Evolutionary conservation across 768 basidiomycete species (phyloP).

Genomic region (Mycena maculata): DNA sequence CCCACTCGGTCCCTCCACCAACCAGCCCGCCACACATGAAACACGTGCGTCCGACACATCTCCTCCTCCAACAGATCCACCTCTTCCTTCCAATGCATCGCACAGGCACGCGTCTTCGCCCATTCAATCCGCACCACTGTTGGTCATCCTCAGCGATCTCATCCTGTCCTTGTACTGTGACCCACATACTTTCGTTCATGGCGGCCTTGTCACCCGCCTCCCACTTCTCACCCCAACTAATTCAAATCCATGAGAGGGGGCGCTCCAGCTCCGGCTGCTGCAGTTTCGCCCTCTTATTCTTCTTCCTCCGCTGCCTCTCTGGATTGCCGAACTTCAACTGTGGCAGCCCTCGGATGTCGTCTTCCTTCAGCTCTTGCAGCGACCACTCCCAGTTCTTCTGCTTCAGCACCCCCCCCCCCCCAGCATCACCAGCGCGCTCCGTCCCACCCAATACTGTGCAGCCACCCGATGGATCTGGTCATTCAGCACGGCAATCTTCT

Average conservation of each 20-base stretch:
- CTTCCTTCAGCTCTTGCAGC: slow-evolving; percentile 2
- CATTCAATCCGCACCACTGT: slow-evolving; percentile 27
- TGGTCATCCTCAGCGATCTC: background rate
- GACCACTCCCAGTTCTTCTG: background rate
- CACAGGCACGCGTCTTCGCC: slow-evolving; percentile 7
- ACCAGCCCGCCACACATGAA: slow-evolving; percentile 15
- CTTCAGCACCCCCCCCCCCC: background rate
- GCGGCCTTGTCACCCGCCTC: background rate
- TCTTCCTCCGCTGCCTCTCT: background rate
- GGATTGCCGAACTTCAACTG: background rate
- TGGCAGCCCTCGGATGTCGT: slow-evolving; percentile 1
- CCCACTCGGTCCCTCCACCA: slow-evolving; percentile 21
- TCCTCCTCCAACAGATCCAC: slow-evolving; percentile 28
- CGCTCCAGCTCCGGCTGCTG: background rate
- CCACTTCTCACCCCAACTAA: background rate
- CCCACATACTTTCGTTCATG: slow-evolving; percentile 19
- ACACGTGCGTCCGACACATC: slow-evolving; percentile 21
- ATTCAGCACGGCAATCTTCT: slow-evolving; percentile 30
- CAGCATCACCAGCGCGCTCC: background rate
- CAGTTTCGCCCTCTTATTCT: background rate
- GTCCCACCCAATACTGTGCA: slow-evolving; percentile 34
- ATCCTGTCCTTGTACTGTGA: background rate
- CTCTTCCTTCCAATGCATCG: slow-evolving; percentile 27
- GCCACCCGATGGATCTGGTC: slow-evolving; percentile 31
- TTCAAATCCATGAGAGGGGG: slow-evolving; percentile 19